These are phyloP conservation scores for Collybiopsis luxurians DNA, from an alignment of 768 basidiomycete species.

Conservation along the genomic window DNA sequence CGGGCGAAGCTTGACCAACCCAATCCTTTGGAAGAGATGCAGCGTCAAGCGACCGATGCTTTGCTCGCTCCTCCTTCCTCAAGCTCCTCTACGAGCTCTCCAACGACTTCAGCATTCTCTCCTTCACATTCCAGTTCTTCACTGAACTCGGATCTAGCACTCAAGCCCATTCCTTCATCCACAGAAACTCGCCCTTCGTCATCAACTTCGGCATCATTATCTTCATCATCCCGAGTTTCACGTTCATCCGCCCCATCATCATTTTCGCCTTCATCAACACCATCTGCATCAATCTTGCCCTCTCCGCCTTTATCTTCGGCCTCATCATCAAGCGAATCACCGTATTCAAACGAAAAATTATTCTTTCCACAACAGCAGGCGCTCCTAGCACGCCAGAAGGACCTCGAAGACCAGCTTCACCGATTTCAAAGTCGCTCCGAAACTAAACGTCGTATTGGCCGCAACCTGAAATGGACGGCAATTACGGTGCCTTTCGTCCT, in stretches of 20 bases:
- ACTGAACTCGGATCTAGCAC: background rate
- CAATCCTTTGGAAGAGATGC: background rate
- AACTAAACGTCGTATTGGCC: conserved; percentile 41
- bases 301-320: background rate
- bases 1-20: background rate
- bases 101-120: background rate
- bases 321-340: background rate
- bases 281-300: background rate
- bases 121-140: background rate
- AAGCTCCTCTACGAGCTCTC: background rate
- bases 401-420: background rate
- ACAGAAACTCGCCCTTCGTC: background rate
- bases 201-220: background rate
- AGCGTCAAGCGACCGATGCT: background rate
- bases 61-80: background rate
- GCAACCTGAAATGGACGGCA: conserved; percentile 48
- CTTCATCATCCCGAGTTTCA: background rate
- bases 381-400: background rate
- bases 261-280: conserved; percentile 6
- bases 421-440: background rate
- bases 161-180: background rate
- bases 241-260: conserved; percentile 10
- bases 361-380: background rate
- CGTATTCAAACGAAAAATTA: background rate
- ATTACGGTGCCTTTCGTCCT: conserved; percentile 56